A percentile compares a stretch with the other conserved stretches of the same genome.
Conservation (phyloP, 768 basidiomycete genomes). For the Mycena latifolia region DNA sequence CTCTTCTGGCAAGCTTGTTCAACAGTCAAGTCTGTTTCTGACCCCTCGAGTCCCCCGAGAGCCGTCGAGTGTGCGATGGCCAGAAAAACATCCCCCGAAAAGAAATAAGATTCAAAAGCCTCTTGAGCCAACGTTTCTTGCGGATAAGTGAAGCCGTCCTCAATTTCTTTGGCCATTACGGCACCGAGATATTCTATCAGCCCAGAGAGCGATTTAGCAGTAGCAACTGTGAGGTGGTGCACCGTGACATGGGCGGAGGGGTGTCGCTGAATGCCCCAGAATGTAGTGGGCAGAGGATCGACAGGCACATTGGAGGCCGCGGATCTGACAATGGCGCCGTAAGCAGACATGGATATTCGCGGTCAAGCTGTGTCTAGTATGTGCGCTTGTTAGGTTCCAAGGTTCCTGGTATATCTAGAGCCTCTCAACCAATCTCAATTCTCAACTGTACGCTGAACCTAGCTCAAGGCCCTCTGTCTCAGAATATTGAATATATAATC, state of each 20-base stretch:
- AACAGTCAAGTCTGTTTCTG: constrained; percentile 46
- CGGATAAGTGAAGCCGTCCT: constrained; percentile 86
- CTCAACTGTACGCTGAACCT: too few species aligned
- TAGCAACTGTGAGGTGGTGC: constrained; percentile 62
- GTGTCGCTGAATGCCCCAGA: constrained; percentile 40
- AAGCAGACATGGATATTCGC: constrained; percentile 71
- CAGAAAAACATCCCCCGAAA: constrained; percentile 80
- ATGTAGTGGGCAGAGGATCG: constrained; percentile 38
- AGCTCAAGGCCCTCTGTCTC: too few species aligned
- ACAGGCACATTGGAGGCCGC: neutral
- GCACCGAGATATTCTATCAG: constrained; percentile 69
- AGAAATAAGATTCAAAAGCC: constrained; percentile 82
- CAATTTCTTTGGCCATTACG: constrained; percentile 81
- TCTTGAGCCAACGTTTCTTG: constrained; percentile 74
- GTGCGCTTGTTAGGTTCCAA: neutral
- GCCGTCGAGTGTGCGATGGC: constrained; percentile 57
- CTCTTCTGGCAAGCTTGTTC: constrained; percentile 62
- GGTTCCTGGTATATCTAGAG: too few species aligned
- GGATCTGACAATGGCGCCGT: constrained; percentile 65
- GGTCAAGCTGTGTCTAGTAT: neutral
- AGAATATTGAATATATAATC: too few species aligned
- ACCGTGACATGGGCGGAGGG: constrained; percentile 54
- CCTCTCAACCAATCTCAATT: too few species aligned
- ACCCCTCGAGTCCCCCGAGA: constrained; percentile 30
- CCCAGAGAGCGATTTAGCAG: constrained; percentile 56